A percentile compares a stretch with the other conserved stretches of the same genome.
Evolutionary conservation across 1,284 basidiomycete genomes (phyloP).

Genomic region (Puccinia novopanici): DNA sequence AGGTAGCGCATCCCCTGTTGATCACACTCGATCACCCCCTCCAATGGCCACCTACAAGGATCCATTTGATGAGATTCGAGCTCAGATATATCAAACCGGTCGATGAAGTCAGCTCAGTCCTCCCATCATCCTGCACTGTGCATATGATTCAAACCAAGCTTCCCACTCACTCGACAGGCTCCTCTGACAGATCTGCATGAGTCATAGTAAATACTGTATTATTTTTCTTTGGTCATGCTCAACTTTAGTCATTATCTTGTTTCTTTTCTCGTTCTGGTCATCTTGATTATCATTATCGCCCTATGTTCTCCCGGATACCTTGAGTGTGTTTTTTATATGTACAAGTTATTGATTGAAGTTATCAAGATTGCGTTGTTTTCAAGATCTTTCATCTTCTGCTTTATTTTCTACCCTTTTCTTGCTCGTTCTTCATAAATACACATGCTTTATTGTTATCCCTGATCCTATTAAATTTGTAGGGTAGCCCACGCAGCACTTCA

Average conservation of each 20-base stretch:
- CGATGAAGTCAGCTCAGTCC: slow-evolving; percentile 5
- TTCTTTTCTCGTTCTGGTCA: background rate
- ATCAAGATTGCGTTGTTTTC: background rate
- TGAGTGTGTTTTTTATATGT: background rate
- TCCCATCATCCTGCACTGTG: background rate
- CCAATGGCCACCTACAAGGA: slow-evolving; percentile 45
- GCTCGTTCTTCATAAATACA: slow-evolving; percentile 4
- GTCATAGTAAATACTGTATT: background rate
- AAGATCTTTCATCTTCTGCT: background rate
- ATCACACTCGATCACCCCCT: slow-evolving; percentile 19
- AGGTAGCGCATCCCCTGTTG: slow-evolving; percentile 3
- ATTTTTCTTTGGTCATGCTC: background rate
- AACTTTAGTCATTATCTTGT: background rate
- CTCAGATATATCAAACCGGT: slow-evolving; percentile 46
- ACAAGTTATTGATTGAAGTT: background rate
- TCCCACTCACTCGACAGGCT: background rate
- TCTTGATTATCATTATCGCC: background rate
- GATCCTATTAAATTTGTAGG: background rate
- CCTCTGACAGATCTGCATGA: background rate
- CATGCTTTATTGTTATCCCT: background rate
- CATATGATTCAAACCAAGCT: background rate
- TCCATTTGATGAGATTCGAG: slow-evolving; percentile 49
- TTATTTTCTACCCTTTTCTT: background rate
- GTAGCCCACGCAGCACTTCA: background rate
- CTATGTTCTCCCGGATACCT: background rate